Base-by-base conservation (phyloP, 768 basidiomycete genomes). In the Tulasnella sp. region DNA sequence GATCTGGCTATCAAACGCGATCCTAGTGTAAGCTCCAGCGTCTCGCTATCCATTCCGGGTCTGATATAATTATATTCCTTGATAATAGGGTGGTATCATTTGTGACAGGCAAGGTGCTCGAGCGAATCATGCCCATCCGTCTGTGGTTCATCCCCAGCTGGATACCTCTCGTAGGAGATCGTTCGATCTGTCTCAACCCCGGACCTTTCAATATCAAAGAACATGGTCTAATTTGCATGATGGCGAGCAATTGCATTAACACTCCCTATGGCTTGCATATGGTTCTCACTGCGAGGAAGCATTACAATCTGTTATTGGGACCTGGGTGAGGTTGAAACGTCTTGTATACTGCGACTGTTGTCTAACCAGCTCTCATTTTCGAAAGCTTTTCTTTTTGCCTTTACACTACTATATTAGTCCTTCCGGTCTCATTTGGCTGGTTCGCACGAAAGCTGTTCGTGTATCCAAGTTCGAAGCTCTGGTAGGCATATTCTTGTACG, bases 201-300 rank as follows among this genome's bases (percentile, higher is more conserved):
- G 90, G 94, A 17, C 94, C 94, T n/a, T 96, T 94, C 92, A 95
- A 94, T 78, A 94, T 96, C 83, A 97, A 96, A 80, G 95, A 97
- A 78, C 94, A 96, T 76, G 90, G 90, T 8, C 82, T 94, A n/a
- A 90, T 96, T 39, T 90, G 85, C 78, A 94, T 96, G 79, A 97
- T 97, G 94, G 89, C 93, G 12, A 95, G 95, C 79, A 77, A 81
- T 2, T 75, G 80, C 16, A 78, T 82, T 35, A 72, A 69, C 0
- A 79, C 81, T 0, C 79, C 83, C 0, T 82, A 94, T 77, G 94
- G 91, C 0, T 82, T 98, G 73, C 92, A 94, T 78, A 90, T 91
- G 19, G 86, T 91, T 76, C 90, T 97, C 69, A 90, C 95, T 5
- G 84, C 87, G 1, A 87, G 96, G 76, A 77, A 88, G 19, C 95